Conservation (phyloP, 1,139 yeast genomes). For the Waltiozyma sp. region DNA sequence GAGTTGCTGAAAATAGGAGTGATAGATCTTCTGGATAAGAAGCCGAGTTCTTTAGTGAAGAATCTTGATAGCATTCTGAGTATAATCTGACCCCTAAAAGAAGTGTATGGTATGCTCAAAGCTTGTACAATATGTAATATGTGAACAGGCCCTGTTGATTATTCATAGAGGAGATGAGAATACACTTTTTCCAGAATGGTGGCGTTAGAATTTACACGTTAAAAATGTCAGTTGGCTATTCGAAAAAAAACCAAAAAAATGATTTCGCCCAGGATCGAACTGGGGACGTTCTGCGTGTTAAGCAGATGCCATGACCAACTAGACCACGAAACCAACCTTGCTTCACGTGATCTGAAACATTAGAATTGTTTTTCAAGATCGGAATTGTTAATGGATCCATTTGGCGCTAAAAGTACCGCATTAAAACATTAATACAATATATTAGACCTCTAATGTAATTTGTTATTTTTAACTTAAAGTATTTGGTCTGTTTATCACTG, state of each 20-base stretch:
- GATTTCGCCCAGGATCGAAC: slow-evolving; percentile 99
- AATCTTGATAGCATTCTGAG: background rate
- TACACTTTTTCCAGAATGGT: too few species aligned
- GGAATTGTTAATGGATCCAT: too few species aligned
- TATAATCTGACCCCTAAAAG: too few species aligned
- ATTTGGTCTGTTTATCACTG: too few species aligned
- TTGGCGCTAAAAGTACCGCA: too few species aligned
- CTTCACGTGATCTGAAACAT: background rate
- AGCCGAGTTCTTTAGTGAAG: background rate
- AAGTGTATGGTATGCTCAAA: too few species aligned
- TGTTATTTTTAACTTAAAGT: too few species aligned
- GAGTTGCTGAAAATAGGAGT: background rate
- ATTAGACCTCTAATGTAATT: too few species aligned
- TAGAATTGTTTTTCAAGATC: background rate
- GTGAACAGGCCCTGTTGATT: too few species aligned
- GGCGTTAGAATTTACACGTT: background rate
- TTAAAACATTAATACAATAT: too few species aligned
- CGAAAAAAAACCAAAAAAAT: slow-evolving; percentile 19
- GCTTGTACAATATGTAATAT: too few species aligned
- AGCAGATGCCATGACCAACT: slow-evolving; percentile 99
- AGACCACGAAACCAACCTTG: slow-evolving; percentile 67
- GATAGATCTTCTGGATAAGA: background rate
- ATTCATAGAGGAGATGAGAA: too few species aligned
- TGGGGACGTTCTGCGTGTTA: slow-evolving; percentile 99
- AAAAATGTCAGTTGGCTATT: background rate